A percentile compares a stretch with the other conserved stretches of the same genome.
Evolutionary conservation across 495 filamentous ascomycete genomes (phyloP).

Genomic region (Jackrogersella multiformis): DNA sequence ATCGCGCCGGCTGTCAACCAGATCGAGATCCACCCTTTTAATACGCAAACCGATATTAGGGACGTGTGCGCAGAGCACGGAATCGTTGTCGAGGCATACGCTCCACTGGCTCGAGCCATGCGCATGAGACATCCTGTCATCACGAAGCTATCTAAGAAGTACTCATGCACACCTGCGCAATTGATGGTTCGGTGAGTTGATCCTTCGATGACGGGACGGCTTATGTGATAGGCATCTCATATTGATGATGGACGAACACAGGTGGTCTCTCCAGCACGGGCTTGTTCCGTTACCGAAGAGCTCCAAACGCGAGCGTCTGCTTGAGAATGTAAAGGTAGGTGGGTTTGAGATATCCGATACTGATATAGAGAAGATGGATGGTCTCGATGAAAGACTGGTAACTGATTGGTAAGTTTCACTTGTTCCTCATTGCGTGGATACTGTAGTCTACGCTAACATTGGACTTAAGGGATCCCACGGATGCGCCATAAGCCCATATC

Average conservation of each 20-base stretch:
- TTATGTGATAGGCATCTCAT: neutral
- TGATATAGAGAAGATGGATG: conserved; percentile 72
- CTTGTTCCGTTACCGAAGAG: conserved; percentile 82
- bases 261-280: conserved; percentile 75
- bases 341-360: conserved; percentile 68
- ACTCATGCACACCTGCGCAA: conserved; percentile 67
- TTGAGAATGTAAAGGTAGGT: conserved; percentile 71
- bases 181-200: conserved; percentile 61
- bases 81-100: conserved; percentile 71
- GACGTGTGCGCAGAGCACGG: conserved; percentile 62
- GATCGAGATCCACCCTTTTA: conserved; percentile 76
- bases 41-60: conserved; percentile 66
- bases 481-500: conserved; percentile 16
- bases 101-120: conserved; percentile 67
- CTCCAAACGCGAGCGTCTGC: conserved; percentile 67
- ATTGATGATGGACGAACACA: conserved; percentile 17
- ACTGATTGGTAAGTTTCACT: conserved; percentile 61
- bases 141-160: conserved; percentile 62
- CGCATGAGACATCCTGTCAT: conserved; percentile 65
- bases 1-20: conserved; percentile 70
- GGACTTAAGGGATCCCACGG: conserved; percentile 25
- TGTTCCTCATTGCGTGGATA: neutral
- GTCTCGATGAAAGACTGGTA: conserved; percentile 72
- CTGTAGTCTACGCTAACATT: neutral
- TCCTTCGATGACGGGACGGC: neutral